Conservation (phyloP, 1,284 basidiomycete species). For the Cutaneotrichosporon dermatis region DNA sequence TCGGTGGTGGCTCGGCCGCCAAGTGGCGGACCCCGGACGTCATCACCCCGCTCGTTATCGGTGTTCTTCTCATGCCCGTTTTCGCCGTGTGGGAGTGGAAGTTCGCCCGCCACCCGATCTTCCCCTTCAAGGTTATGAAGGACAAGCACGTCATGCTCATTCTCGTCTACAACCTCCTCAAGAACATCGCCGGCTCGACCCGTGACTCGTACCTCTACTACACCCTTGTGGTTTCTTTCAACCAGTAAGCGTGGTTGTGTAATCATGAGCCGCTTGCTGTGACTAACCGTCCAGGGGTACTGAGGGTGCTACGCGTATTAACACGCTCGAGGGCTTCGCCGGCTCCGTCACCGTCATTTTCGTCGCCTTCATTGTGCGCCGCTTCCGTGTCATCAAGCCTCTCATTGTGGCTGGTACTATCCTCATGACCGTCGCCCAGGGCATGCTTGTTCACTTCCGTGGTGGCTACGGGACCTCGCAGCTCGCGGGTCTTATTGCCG, state of each 20-base stretch:
- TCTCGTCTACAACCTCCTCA: conserved; percentile 31
- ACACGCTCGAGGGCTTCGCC: conserved; percentile 47
- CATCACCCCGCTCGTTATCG: conserved; percentile 49
- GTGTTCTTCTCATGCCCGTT: conserved; percentile 42
- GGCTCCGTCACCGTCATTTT: conserved; percentile 43
- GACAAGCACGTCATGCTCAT: conserved; percentile 48
- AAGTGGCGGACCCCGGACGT: conserved; percentile 43
- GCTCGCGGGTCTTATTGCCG: conserved; percentile 44
- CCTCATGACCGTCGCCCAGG: conserved; percentile 41
- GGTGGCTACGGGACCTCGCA: conserved; percentile 33
- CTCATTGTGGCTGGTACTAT: conserved; percentile 43
- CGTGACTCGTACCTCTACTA: conserved; percentile 47
- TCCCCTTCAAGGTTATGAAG: conserved; percentile 46
- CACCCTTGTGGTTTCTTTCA: conserved; percentile 47
- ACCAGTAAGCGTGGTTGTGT: conserved; percentile 23
- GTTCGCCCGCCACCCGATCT: conserved; percentile 41
- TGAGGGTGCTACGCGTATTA: conserved; percentile 46
- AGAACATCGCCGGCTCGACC: conserved; percentile 42
- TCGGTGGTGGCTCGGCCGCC: conserved; percentile 39
- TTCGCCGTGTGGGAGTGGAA: conserved; percentile 49
- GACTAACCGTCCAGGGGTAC: conserved; percentile 12
- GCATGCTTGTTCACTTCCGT: conserved; percentile 49
- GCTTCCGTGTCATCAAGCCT: conserved; percentile 46
- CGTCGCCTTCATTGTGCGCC: conserved; percentile 44
- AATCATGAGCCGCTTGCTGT: too few species aligned